Evolutionary conservation across 192 early-diverging fungal genomes (phyloP).

Genomic region (Podila horticola): DNA sequence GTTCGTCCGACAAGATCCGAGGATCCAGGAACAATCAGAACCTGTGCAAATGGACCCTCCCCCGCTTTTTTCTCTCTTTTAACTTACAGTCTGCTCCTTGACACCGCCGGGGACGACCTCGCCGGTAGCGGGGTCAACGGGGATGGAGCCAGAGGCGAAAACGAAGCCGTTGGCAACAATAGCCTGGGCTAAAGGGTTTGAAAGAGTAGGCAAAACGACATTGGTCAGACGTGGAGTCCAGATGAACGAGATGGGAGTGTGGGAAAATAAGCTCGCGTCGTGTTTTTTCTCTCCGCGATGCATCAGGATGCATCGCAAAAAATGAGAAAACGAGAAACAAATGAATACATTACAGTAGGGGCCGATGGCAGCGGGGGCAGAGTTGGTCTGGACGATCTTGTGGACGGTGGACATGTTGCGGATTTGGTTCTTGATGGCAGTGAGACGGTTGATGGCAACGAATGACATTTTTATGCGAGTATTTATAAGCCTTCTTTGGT

Average conservation of each 20-base stretch:
- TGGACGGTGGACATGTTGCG: constrained; percentile 19
- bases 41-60: too few relatives aligned
- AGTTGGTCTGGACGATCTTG: constrained; percentile 63
- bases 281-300: background rate
- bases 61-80: too few relatives aligned
- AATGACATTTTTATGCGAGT: constrained; percentile 9
- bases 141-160: constrained; percentile 83
- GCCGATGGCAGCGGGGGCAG: constrained; percentile 79
- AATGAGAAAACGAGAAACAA: too few relatives aligned
- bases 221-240: background rate
- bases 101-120: constrained; percentile 78
- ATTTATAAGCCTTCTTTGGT: background rate
- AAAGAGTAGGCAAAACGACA: background rate
- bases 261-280: background rate
- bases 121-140: constrained; percentile 80
- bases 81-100: constrained; percentile 70
- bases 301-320: background rate
- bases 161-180: constrained; percentile 86
- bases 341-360: constrained; percentile 70
- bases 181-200: constrained; percentile 62
- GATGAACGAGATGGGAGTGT: constrained; percentile 1
- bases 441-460: constrained; percentile 48
- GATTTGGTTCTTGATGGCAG: constrained; percentile 50
- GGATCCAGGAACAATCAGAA: background rate
- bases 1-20: too few relatives aligned